These are phyloP conservation scores for Cladosporium colombiae DNA, from an alignment of 2,329 filamentous ascomycete genomes.

Conservation along the genomic window DNA sequence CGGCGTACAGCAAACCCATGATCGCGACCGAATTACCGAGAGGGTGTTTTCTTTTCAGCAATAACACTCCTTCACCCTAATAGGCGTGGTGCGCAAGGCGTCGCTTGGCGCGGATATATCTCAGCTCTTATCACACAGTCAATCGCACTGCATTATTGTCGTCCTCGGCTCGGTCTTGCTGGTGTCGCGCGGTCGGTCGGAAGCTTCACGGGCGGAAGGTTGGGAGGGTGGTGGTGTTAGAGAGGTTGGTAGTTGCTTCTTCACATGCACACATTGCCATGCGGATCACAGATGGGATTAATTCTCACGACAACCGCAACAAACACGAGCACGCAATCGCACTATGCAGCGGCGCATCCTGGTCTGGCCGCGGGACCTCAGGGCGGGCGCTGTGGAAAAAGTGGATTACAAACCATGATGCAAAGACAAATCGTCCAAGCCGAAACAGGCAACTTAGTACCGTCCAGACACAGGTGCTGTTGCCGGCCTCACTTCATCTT, in stretches of 20 bases:
- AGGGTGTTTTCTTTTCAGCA: not conserved
- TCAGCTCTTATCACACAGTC: not conserved
- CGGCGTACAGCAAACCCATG: conserved; percentile 19
- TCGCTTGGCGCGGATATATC: not conserved
- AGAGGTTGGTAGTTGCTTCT: not conserved
- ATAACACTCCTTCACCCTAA: not conserved
- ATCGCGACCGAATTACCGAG: not conserved
- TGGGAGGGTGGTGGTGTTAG: not conserved
- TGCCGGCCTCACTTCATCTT: conserved; percentile 11
- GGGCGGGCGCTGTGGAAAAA: conserved; percentile 17
- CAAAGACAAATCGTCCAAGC: conserved; percentile 7
- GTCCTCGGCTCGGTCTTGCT: not conserved
- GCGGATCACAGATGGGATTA: not conserved
- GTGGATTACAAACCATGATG: conserved; percentile 23
- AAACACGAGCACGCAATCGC: conserved; percentile 20
- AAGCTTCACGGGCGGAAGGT: conserved; percentile 13
- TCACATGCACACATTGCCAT: conserved; percentile 19
- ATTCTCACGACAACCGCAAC: not conserved
- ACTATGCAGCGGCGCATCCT: conserved; percentile 9
- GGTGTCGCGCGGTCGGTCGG: not conserved
- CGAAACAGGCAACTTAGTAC: conserved; percentile 9
- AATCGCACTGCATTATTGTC: conserved; percentile 12
- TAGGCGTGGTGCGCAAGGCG: not conserved
- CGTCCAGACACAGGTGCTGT: not conserved
- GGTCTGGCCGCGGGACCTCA: conserved; percentile 9